A percentile compares a stretch with the other conserved stretches of the same genome.
phyloP scores from a whole-genome alignment of 306 rosid genomes.

The Amphicarpaea edgeworthii region DNA sequence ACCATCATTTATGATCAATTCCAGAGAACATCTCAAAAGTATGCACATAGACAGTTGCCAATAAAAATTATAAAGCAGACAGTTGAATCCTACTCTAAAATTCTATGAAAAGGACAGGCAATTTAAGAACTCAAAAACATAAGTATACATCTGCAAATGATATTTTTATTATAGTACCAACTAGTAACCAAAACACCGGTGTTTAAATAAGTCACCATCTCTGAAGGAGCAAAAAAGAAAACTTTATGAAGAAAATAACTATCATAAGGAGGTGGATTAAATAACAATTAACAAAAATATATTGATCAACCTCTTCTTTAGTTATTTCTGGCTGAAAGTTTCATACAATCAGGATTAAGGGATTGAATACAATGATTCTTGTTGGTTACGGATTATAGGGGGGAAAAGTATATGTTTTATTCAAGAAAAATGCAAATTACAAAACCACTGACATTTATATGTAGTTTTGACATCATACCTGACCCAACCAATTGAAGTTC shows the following conservation, averaged over 20 bases:
- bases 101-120: background rate
- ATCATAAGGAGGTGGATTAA: background rate
- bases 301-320: background rate
- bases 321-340: background rate
- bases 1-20: background rate
- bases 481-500: conserved; percentile 34
- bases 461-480: conserved; percentile 44
- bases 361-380: background rate
- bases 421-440: background rate
- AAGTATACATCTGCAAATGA: conserved; percentile 1
- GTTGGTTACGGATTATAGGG: background rate
- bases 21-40: background rate
- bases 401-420: background rate
- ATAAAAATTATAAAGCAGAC: background rate
- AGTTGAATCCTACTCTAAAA: background rate
- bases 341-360: conserved; percentile 11
- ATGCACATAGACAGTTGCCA: background rate
- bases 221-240: background rate
- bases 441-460: background rate
- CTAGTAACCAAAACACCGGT: background rate
- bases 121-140: background rate
- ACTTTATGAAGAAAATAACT: background rate
- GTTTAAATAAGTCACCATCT: background rate
- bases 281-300: conserved; percentile 6
- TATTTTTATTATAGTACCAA: background rate